Evolutionary conservation across 192 early-diverging fungal genomes (phyloP).

Genomic region (Coemansia sp.): DNA sequence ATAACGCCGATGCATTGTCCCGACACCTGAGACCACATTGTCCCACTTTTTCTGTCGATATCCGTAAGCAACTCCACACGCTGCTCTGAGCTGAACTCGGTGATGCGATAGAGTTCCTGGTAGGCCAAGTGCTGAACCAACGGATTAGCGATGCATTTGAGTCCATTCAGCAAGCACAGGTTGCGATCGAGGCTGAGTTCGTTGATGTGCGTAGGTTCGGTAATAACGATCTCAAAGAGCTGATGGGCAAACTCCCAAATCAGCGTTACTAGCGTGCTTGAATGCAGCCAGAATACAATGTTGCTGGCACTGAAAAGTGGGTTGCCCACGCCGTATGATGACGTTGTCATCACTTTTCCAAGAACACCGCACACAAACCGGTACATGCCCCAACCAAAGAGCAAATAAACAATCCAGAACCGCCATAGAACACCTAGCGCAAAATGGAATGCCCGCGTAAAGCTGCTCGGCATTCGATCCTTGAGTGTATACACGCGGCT

Average conservation of each 20-base stretch:
- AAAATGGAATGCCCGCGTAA: slow-evolving; percentile 34
- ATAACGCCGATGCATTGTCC: slow-evolving; percentile 39
- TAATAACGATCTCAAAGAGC: slow-evolving; percentile 47
- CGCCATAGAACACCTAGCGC: slow-evolving; percentile 12
- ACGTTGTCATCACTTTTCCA: slow-evolving; percentile 32
- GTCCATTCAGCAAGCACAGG: slow-evolving; percentile 40
- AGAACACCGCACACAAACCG: slow-evolving; percentile 34
- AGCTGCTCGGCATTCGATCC: slow-evolving; percentile 40
- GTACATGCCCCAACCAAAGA: slow-evolving; percentile 50
- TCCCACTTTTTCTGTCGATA: slow-evolving; percentile 38
- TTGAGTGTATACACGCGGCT: slow-evolving; percentile 44
- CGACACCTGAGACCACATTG: slow-evolving; percentile 49
- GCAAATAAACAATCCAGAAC: slow-evolving; percentile 48
- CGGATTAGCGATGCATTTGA: slow-evolving; percentile 19
- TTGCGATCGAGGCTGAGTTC: slow-evolving; percentile 49
- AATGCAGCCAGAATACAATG: slow-evolving; percentile 41
- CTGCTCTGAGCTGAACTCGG: slow-evolving; percentile 32
- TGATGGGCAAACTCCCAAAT: slow-evolving; percentile 54
- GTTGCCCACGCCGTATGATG: slow-evolving; percentile 42
- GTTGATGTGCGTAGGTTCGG: slow-evolving; percentile 50
- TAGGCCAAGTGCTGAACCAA: slow-evolving; percentile 48
- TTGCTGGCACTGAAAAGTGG: slow-evolving; percentile 38
- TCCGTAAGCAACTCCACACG: slow-evolving; percentile 36
- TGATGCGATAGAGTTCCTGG: slow-evolving; percentile 48
- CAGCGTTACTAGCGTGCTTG: slow-evolving; percentile 25